Evolutionary conservation across 192 early-diverging fungal species (phyloP).

Genomic region (Coemansia sp.): DNA sequence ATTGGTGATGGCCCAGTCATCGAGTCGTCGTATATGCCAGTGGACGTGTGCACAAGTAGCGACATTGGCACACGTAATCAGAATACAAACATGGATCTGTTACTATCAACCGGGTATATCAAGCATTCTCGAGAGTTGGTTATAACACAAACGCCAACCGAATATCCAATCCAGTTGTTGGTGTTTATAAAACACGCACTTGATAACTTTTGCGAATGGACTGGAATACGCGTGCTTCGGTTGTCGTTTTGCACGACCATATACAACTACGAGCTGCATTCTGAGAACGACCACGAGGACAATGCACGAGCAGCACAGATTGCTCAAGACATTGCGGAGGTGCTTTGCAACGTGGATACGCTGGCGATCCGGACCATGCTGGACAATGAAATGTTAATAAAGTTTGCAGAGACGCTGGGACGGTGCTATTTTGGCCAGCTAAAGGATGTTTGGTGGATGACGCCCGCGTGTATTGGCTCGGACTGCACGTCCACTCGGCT

Average conservation of each 20-base stretch:
- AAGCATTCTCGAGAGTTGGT: not conserved
- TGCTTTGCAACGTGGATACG: not conserved
- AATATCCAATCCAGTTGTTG: not conserved
- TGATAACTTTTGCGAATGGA: not conserved
- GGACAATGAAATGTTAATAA: not conserved
- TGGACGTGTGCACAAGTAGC: not conserved
- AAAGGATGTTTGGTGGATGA: not conserved
- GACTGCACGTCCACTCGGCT: not conserved
- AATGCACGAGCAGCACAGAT: not conserved
- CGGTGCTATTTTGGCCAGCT: conserved; percentile 3
- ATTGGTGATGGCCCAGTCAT: conserved; percentile 5
- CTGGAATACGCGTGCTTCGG: not conserved
- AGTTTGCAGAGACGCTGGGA: not conserved
- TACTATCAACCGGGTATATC: not conserved
- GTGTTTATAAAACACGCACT: not conserved
- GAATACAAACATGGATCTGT: not conserved
- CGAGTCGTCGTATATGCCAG: not conserved
- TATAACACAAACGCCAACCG: not conserved
- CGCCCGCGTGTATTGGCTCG: not conserved
- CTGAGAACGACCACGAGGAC: not conserved
- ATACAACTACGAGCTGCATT: not conserved
- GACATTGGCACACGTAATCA: not conserved
- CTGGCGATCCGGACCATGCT: not conserved
- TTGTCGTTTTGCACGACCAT: not conserved
- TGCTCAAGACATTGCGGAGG: not conserved